Conservation (phyloP, 2,329 filamentous ascomycete genomes). For the Cercospora beticola region DNA sequence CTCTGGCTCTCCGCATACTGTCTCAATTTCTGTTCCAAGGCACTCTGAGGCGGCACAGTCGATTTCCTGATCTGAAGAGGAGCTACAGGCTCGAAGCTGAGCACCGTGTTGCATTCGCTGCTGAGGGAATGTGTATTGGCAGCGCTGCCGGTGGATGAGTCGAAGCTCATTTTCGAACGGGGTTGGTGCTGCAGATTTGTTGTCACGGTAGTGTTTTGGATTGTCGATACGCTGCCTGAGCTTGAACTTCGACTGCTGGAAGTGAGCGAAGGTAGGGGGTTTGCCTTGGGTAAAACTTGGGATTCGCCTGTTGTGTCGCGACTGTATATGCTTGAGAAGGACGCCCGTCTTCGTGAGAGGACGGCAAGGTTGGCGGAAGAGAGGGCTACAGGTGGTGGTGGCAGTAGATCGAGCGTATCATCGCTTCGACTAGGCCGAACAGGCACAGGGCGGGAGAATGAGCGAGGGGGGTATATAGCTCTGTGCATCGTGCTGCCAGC, state of each 20-base stretch:
- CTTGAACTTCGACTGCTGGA: slow-evolving; percentile 16
- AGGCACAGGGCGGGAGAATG: slow-evolving; percentile 6
- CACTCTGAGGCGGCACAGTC: not conserved
- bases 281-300: slow-evolving; percentile 1
- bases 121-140: not conserved
- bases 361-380: slow-evolving; percentile 12
- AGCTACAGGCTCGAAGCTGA: slow-evolving; percentile 15
- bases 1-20: slow-evolving; percentile 19
- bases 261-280: not conserved
- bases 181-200: not conserved
- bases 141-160: not conserved
- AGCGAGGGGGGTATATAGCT: slow-evolving; percentile 18
- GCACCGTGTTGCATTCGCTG: not conserved
- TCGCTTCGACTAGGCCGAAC: slow-evolving; percentile 9
- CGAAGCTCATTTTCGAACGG: not conserved
- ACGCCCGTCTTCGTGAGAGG: slow-evolving; percentile 22
- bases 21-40: slow-evolving; percentile 8
- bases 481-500: slow-evolving; percentile 18
- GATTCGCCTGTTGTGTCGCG: slow-evolving; percentile 31
- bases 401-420: slow-evolving; percentile 16
- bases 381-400: slow-evolving; percentile 20
- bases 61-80: slow-evolving; percentile 7
- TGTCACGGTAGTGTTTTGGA: slow-evolving; percentile 21
- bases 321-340: slow-evolving; percentile 35
- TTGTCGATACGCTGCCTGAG: slow-evolving; percentile 21